A percentile compares a stretch with the other conserved stretches of the same genome.
phyloP scores from a whole-genome alignment of 1,284 basidiomycete species.

The Inonotus hispidus region DNA sequence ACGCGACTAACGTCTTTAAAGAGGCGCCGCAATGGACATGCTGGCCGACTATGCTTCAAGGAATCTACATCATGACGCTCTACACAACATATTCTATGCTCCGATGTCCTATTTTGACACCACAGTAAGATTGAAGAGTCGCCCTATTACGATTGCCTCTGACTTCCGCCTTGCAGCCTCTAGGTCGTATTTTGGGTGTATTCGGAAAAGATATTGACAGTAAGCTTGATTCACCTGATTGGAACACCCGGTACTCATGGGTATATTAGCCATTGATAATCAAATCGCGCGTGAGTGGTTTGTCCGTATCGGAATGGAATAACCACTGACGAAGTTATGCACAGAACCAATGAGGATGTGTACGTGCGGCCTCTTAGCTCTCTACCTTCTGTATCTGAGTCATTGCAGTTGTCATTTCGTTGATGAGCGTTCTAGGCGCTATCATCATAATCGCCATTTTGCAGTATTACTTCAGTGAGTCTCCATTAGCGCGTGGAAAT shows the following conservation, averaged over 20 bases:
- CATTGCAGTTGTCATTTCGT: slow-evolving; percentile 41
- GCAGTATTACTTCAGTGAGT: slow-evolving; percentile 64
- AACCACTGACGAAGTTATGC: slow-evolving; percentile 18
- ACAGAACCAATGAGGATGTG: slow-evolving; percentile 62
- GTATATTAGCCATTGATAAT: slow-evolving; percentile 50
- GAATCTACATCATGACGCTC: slow-evolving; percentile 50
- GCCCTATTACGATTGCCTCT: not conserved
- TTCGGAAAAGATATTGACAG: slow-evolving; percentile 64
- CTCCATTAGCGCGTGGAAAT: not conserved
- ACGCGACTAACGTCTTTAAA: slow-evolving; percentile 23
- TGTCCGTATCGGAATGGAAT: not conserved
- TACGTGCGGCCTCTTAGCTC: slow-evolving; percentile 27
- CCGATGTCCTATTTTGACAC: slow-evolving; percentile 72
- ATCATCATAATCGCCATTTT: slow-evolving; percentile 64
- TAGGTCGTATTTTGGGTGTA: slow-evolving; percentile 59
- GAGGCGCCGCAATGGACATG: slow-evolving; percentile 50
- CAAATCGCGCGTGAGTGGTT: slow-evolving; percentile 42
- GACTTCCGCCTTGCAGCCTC: slow-evolving; percentile 34
- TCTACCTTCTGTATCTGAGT: slow-evolving; percentile 13
- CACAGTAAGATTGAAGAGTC: slow-evolving; percentile 36
- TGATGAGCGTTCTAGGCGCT: slow-evolving; percentile 50
- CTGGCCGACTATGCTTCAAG: slow-evolving; percentile 54
- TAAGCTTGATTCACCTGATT: slow-evolving; percentile 25
- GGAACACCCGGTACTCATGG: not conserved
- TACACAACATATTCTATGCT: slow-evolving; percentile 56